A percentile compares a stretch with the other conserved stretches of the same genome.
phyloP scores from a whole-genome alignment of 2,329 filamentous ascomycete species.

The Hymenoscyphus infarciens region DNA sequence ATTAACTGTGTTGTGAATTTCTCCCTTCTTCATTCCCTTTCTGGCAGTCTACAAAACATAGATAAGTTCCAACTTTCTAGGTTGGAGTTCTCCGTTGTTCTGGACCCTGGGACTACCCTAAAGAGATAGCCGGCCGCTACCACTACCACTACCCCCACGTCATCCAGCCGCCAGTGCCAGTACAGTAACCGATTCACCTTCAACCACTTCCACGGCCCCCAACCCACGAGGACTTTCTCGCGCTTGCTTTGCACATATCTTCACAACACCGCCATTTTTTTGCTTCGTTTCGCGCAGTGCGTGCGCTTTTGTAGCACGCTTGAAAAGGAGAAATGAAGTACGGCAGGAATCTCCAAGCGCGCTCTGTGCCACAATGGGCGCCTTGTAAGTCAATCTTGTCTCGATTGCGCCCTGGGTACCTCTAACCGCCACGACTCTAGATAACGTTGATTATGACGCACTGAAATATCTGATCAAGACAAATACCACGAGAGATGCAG shows the following conservation, averaged over 20 bases:
- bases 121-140: neutral
- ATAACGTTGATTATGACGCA: conserved; percentile 87
- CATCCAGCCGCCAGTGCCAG: too few species aligned
- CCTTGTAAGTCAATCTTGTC: conserved; percentile 52
- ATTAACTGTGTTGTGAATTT: too few species aligned
- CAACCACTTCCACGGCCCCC: neutral
- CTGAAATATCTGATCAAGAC: conserved; percentile 81
- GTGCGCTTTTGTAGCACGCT: neutral
- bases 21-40: too few species aligned
- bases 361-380: conserved; percentile 80
- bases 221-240: too few species aligned
- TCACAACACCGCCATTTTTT: neutral
- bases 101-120: neutral
- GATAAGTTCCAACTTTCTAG: neutral
- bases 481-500: conserved; percentile 69
- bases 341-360: conserved; percentile 67
- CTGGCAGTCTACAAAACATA: neutral
- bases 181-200: neutral
- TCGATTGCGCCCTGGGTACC: conserved; percentile 13
- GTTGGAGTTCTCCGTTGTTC: neutral
- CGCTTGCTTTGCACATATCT: neutral
- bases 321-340: conserved; percentile 61
- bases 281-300: neutral
- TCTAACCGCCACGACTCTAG: conserved; percentile 40
- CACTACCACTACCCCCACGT: neutral